These are phyloP conservation scores for Cubamyces sp. DNA, from an alignment of 768 basidiomycete genomes.

Conservation along the genomic window DNA sequence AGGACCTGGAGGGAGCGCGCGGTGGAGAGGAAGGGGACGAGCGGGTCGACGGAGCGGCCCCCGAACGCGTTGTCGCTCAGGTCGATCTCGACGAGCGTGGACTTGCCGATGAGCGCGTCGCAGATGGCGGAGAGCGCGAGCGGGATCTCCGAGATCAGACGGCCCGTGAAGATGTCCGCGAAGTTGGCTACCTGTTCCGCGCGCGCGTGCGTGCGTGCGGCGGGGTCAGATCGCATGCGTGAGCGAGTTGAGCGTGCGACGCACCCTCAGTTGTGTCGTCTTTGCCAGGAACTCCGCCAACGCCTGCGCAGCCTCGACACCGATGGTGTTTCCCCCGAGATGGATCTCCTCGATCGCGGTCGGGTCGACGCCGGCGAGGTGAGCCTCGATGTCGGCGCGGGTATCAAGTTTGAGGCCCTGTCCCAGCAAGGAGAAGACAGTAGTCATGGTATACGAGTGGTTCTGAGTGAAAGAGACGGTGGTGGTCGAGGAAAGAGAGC, in stretches of 20 bases:
- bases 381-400: slow-evolving; percentile 73
- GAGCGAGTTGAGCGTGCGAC: slow-evolving; percentile 23
- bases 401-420: slow-evolving; percentile 81
- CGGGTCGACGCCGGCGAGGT: slow-evolving; percentile 67
- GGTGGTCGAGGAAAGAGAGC: slow-evolving; percentile 13
- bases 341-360: slow-evolving; percentile 82
- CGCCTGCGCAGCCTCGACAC: slow-evolving; percentile 85
- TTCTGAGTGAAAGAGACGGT: slow-evolving; percentile 1
- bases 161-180: slow-evolving; percentile 97
- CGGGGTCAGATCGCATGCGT: not conserved
- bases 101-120: slow-evolving; percentile 79
- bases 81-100: slow-evolving; percentile 83
- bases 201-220: too few relatives aligned
- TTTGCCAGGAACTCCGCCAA: slow-evolving; percentile 79
- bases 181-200: slow-evolving; percentile 83
- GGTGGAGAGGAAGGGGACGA: slow-evolving; percentile 85
- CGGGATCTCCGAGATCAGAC: slow-evolving; percentile 95
- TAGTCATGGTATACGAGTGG: slow-evolving; percentile 27
- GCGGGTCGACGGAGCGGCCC: slow-evolving; percentile 90
- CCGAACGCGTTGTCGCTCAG: slow-evolving; percentile 97
- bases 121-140: slow-evolving; percentile 86
- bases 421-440: slow-evolving; percentile 59
- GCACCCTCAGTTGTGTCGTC: slow-evolving; percentile 71
- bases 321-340: slow-evolving; percentile 92
- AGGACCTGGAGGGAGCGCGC: slow-evolving; percentile 85